Evolutionary conservation across 345 rosid genomes (phyloP), one percentile per base, ranked within the genome.

Genomic region (Turnera subulata): DNA sequence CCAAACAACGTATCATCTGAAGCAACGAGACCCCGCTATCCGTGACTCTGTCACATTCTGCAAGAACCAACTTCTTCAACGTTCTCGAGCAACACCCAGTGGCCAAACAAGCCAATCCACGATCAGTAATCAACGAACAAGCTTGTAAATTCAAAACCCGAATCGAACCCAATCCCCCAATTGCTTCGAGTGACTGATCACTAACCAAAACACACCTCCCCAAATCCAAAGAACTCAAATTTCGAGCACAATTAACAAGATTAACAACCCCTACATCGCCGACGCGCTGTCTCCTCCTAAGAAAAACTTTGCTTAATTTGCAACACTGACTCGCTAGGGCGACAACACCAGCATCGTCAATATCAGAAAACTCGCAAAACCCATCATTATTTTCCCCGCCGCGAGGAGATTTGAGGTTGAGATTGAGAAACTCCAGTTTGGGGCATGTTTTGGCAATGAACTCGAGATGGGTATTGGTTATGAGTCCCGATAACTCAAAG

Each of bases 31-130:
- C 68, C 17, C 85, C 76, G 48, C 35, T 50, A 65, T 80, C 78
- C 0, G 82, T 69, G 11, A 77, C 49, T 51, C 71, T 50, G 50
- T 67, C 76, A 61, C 80, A 77, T n/a, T 77, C 78, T 1, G 67
- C 67, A 13, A 80, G 26, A 55, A 69, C 65, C 68, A 77, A 48
- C 50, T 50, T 78, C 39, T 62, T 64, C 50, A 70, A 59, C 11
- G 82, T 46, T 45, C 55, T 75, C 32, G 80, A 62, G 35, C 55
- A 25, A 32, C 21, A 52, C 59, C 85, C 80, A 2, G 53, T 66
- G 0, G 78, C 76, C 59, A 74, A 64, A 50, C 38, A 58, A 8
- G 37, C 51, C 72, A 77, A 53, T 5, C 82, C 78, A 5, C 2
- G 22, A 58, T 74, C 82, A 0, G 78, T 74, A 53, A 80, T 56